These are phyloP conservation scores for Suillus variegatus DNA, from an alignment of 768 basidiomycete species.

Conservation along the genomic window DNA sequence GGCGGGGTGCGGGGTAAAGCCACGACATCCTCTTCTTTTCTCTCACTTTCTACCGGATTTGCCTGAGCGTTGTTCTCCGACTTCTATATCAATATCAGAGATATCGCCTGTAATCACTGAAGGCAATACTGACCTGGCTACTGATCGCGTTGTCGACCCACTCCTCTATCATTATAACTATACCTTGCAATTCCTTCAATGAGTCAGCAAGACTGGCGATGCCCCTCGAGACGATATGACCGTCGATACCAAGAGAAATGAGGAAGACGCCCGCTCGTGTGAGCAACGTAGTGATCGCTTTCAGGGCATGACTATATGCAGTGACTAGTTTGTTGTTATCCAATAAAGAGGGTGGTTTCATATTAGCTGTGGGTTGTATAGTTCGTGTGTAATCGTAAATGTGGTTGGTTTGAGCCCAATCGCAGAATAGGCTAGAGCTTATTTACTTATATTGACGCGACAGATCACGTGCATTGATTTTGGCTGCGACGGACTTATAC, in stretches of 20 bases:
- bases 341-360: background rate
- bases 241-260: background rate
- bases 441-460: slow-evolving; percentile 1
- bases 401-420: background rate
- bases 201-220: background rate
- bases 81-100: background rate
- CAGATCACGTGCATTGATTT: slow-evolving; percentile 5
- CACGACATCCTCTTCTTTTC: too few species aligned
- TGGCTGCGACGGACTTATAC: background rate
- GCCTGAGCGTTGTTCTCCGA: background rate
- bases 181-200: background rate
- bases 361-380: background rate
- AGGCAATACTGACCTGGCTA: background rate
- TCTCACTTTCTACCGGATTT: background rate
- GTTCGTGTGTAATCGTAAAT: background rate
- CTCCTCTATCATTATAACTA: background rate
- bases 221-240: background rate
- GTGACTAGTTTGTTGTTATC: background rate
- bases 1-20: background rate
- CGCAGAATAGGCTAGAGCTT: background rate
- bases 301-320: background rate
- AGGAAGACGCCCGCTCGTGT: background rate
- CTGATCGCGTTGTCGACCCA: background rate
- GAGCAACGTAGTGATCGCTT: background rate
- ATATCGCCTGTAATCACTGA: background rate